A percentile compares a stretch with the other conserved stretches of the same genome.
Evolutionary conservation across 163 green algal species (phyloP).

Genomic region (Scenedesmus sp.): DNA sequence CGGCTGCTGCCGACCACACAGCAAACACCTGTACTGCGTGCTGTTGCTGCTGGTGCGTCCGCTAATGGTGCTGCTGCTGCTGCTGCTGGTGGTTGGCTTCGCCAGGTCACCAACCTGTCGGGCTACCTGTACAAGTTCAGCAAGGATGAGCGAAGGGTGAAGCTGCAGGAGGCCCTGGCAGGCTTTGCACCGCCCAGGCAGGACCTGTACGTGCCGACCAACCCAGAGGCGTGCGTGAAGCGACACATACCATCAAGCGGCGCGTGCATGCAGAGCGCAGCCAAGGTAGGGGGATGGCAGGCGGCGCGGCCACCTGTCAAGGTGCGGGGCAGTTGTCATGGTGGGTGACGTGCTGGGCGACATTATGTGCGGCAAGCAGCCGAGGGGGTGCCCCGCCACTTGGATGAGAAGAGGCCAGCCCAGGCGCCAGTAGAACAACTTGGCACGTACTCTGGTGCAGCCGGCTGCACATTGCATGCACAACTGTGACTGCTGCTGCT

Average conservation of each 20-base stretch:
- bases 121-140: slow-evolving; percentile 76
- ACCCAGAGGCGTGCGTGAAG: slow-evolving; percentile 82
- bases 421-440: too few relatives aligned
- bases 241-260: slow-evolving; percentile 80
- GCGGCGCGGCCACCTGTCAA: too few relatives aligned
- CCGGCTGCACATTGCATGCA: too few relatives aligned
- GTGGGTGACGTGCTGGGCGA: too few relatives aligned
- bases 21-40: background rate
- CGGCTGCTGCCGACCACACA: background rate
- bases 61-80: background rate
- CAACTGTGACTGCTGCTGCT: too few relatives aligned
- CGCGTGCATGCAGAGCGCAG: slow-evolving; percentile 91
- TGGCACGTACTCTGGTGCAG: too few relatives aligned
- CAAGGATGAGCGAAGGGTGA: slow-evolving; percentile 86
- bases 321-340: too few relatives aligned
- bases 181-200: slow-evolving; percentile 61
- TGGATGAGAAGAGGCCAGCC: too few relatives aligned
- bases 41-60: background rate
- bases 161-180: slow-evolving; percentile 69
- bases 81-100: background rate
- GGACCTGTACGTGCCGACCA: slow-evolving; percentile 96
- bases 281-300: slow-evolving; percentile 78
- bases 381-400: too few relatives aligned
- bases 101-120: slow-evolving; percentile 57
- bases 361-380: too few relatives aligned